phyloP scores from a whole-genome alignment of 257 asterid species.

The Petunia secreta region DNA sequence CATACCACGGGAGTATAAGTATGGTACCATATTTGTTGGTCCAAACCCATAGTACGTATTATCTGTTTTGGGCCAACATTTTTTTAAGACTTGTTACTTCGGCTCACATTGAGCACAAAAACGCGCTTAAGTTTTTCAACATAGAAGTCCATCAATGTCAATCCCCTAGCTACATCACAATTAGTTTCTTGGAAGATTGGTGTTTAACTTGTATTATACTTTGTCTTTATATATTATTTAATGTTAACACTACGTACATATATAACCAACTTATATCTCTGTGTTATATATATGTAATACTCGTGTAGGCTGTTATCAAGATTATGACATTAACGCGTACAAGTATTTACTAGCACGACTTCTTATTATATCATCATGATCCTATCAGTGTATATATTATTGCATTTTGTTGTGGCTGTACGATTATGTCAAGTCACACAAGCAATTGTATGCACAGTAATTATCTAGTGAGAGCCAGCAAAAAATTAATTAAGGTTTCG shows the following conservation, averaged over 20 bases:
- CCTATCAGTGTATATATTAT: not conserved
- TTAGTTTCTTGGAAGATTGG: not conserved
- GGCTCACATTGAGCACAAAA: no score
- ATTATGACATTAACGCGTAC: not conserved
- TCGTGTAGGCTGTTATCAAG: not conserved
- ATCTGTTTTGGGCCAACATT: no score
- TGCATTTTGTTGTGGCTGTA: slow-evolving; percentile 22
- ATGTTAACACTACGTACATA: not conserved
- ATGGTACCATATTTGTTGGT: no score
- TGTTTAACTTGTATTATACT: slow-evolving; percentile 19
- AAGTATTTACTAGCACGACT: not conserved
- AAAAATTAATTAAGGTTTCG: slow-evolving; percentile 19
- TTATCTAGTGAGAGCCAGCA: no score
- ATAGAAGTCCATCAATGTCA: no score
- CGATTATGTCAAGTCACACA: slow-evolving; percentile 15
- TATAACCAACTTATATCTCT: not conserved
- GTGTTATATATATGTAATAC: not conserved
- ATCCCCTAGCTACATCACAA: no score
- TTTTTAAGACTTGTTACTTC: no score
- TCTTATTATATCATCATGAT: not conserved
- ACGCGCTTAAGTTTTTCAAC: no score
- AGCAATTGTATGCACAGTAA: not conserved
- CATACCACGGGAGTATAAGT: no score
- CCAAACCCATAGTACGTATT: no score
- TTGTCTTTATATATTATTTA: slow-evolving; percentile 3